A percentile compares a stretch with the other conserved stretches of the same genome.
phyloP scores from a whole-genome alignment of 352 stramenopile species.

The Pseudoperonospora humuli region DNA sequence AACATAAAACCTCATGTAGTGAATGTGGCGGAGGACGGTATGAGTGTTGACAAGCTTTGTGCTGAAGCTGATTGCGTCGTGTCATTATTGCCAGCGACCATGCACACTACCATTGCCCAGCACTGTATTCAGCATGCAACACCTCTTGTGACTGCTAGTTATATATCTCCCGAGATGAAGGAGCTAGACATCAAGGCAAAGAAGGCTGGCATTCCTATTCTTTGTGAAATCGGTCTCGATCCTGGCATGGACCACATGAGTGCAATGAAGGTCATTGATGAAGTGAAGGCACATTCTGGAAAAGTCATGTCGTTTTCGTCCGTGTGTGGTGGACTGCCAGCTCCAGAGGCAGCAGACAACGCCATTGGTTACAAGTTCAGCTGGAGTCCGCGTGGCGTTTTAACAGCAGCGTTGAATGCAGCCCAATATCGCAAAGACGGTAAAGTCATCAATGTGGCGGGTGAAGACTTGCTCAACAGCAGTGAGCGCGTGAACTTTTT shows the following conservation, averaged over 20 bases:
- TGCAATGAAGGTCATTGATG: conserved; percentile 95
- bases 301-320: conserved; percentile 90
- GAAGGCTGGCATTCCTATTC: conserved; percentile 81
- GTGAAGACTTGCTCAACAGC: conserved; percentile 80
- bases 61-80: conserved; percentile 89
- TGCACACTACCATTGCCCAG: conserved; percentile 89
- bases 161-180: conserved; percentile 92
- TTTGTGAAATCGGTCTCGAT: conserved; percentile 94
- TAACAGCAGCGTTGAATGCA: conserved; percentile 89
- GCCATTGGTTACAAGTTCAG: conserved; percentile 96
- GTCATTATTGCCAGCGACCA: conserved; percentile 88
- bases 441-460: conserved; percentile 76
- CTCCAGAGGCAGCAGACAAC: conserved; percentile 92
- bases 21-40: conserved; percentile 53
- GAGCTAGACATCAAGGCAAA: conserved; percentile 64
- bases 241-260: conserved; percentile 96
- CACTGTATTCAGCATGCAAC: conserved; percentile 81
- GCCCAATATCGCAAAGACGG: conserved; percentile 85
- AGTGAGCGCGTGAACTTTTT: conserved; percentile 84
- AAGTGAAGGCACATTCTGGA: conserved; percentile 87
- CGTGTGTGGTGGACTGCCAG: conserved; percentile 91
- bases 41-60: conserved; percentile 46
- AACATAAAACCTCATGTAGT: conserved; percentile 72
- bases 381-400: conserved; percentile 92
- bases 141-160: conserved; percentile 93